Evolutionary conservation across 2,329 filamentous ascomycete genomes (phyloP).

Genomic region (Stromatinia cepivora): DNA sequence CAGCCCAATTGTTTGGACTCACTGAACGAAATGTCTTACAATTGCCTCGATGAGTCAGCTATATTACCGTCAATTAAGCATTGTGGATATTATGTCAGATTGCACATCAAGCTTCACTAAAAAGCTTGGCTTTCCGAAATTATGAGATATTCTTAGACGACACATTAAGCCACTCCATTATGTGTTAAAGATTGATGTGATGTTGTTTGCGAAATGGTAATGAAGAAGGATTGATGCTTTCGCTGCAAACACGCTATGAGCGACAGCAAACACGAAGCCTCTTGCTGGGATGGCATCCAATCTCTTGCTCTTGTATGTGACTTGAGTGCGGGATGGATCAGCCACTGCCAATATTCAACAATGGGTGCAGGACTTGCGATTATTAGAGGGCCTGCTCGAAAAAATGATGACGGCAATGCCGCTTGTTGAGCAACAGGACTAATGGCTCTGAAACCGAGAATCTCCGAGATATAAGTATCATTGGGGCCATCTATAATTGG

Average conservation of each 20-base stretch:
- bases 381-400: neutral
- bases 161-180: neutral
- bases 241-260: neutral
- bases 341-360: neutral
- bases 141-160: neutral
- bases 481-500: too few relatives aligned
- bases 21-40: neutral
- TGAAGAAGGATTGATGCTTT: neutral
- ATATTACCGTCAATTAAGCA: neutral
- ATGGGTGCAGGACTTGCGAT: too few relatives aligned
- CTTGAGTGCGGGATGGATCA: neutral
- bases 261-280: neutral
- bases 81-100: neutral
- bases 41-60: neutral
- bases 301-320: neutral
- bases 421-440: too few relatives aligned
- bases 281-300: neutral
- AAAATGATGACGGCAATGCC: too few relatives aligned
- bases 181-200: neutral
- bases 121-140: neutral
- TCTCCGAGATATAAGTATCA: too few relatives aligned
- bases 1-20: neutral
- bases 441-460: too few relatives aligned
- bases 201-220: neutral
- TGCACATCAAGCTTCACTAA: neutral